Base-by-base conservation (phyloP, 2,329 filamentous ascomycete genomes). In the Sclerotinia trifoliorum region DNA sequence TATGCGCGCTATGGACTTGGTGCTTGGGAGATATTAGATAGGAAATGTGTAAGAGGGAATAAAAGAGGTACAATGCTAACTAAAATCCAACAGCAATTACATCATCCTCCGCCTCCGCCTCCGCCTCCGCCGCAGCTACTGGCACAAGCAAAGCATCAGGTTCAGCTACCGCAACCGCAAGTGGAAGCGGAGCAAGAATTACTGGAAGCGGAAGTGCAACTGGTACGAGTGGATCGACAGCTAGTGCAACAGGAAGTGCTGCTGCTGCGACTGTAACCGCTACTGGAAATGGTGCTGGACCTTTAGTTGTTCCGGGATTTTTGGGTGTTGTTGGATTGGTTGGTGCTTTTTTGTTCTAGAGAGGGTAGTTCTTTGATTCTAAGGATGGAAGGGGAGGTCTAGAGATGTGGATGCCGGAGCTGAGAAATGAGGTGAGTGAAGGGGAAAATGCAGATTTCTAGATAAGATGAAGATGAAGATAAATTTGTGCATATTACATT, bases 31-130 rank as follows among this genome's bases (percentile, higher is more conserved):
- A 24, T 5, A n/a, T n/a, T 62, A 7, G 19, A n/a, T 29, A 24
- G 32, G 32, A 29, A 29, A 7, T 2, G 0, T 21, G 11, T 1
- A 19, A 39, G 13, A 65, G 35, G 7, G 6, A 24, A 29, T 55
- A 10, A 26, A 54, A 46, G 2, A 46, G 19, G 17, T n/a, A 5
- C 42, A 46, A 35, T 17, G 10, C 26, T 48, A 48, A 65, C 19
- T 19, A 26, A 4, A 24, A n/a, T n/a, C n/a, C 10, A 26, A 62
- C 48, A 62, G 57, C 65, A 35, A 39, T 61, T 2, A 51, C 48
- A 32, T 62, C 65, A 26, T 62, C 64, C 19, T 66, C 65, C 8
- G 32, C n/a, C 58, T 51, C 64, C 13, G 58, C 65, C 5, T 44
- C n/a, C 21, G 29, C 60, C 29, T 39, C 54, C 2, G 11, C 54